These are phyloP conservation scores for Fusarium domesticum DNA, from an alignment of 2,329 filamentous ascomycete species.

Conservation along the genomic window DNA sequence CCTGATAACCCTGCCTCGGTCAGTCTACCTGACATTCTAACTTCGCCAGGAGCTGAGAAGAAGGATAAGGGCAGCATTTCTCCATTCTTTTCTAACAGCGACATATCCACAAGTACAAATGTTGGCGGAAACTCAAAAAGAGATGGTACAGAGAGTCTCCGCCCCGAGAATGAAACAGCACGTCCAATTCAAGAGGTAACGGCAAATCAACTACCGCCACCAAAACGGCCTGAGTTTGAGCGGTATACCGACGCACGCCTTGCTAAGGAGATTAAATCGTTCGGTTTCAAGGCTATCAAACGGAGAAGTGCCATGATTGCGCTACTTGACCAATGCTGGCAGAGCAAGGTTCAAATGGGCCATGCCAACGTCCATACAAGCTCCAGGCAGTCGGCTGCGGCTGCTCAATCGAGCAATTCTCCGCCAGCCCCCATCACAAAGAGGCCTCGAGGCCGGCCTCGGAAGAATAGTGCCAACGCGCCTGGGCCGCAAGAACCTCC, in stretches of 20 bases:
- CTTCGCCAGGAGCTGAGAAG: slow-evolving; percentile 7
- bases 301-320: slow-evolving; percentile 66
- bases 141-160: neutral
- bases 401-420: slow-evolving; percentile 12
- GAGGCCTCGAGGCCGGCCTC: slow-evolving; percentile 36
- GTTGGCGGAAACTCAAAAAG: neutral
- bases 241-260: slow-evolving; percentile 62
- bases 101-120: slow-evolving; percentile 18
- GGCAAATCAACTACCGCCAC: slow-evolving; percentile 2
- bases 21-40: slow-evolving; percentile 26
- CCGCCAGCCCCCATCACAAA: slow-evolving; percentile 8
- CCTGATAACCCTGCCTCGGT: slow-evolving; percentile 16
- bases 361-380: slow-evolving; percentile 19
- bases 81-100: slow-evolving; percentile 21
- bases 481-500: slow-evolving; percentile 33
- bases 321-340: slow-evolving; percentile 68
- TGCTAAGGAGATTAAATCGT: slow-evolving; percentile 58
- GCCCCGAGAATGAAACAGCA: neutral
- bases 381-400: slow-evolving; percentile 14
- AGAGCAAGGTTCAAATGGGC: slow-evolving; percentile 47
- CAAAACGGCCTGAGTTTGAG: slow-evolving; percentile 53
- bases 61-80: slow-evolving; percentile 2
- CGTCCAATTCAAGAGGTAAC: neutral
- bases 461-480: slow-evolving; percentile 28
- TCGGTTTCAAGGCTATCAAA: slow-evolving; percentile 71